phyloP scores from a whole-genome alignment of 2,329 filamentous ascomycete genomes.

The Lachnellula arida region DNA sequence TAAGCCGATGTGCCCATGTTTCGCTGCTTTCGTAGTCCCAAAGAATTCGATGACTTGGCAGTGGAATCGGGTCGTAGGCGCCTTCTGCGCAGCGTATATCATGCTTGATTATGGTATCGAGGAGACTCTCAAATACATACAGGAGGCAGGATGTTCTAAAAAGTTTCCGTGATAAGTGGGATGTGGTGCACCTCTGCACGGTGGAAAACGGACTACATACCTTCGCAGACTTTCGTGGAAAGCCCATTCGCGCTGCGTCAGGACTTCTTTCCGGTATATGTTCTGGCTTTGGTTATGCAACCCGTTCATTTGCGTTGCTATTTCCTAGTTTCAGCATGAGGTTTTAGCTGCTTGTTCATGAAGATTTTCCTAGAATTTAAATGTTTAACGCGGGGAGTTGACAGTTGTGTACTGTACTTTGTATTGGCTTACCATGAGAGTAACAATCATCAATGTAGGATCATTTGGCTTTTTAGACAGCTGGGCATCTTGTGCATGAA shows the following conservation, averaged over 20 bases:
- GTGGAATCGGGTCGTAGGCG: neutral
- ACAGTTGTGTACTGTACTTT: too few species aligned
- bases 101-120: too few species aligned
- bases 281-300: too few species aligned
- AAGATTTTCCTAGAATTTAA: neutral
- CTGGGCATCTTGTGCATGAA: conserved; percentile 21
- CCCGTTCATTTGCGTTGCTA: neutral
- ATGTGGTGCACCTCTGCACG: neutral
- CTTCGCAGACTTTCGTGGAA: neutral
- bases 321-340: neutral
- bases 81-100: too few species aligned
- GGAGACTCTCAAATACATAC: too few species aligned
- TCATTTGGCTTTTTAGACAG: too few species aligned
- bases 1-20: conserved; percentile 13
- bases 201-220: neutral
- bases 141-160: neutral
- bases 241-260: conserved; percentile 1
- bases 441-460: too few species aligned
- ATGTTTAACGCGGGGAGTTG: too few species aligned
- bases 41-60: conserved; percentile 16
- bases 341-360: neutral
- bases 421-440: too few species aligned
- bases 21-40: conserved; percentile 23
- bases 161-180: neutral
- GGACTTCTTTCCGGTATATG: too few species aligned